Conservation (phyloP, 306 rosid genomes). For the Inga oerstediana region DNA sequence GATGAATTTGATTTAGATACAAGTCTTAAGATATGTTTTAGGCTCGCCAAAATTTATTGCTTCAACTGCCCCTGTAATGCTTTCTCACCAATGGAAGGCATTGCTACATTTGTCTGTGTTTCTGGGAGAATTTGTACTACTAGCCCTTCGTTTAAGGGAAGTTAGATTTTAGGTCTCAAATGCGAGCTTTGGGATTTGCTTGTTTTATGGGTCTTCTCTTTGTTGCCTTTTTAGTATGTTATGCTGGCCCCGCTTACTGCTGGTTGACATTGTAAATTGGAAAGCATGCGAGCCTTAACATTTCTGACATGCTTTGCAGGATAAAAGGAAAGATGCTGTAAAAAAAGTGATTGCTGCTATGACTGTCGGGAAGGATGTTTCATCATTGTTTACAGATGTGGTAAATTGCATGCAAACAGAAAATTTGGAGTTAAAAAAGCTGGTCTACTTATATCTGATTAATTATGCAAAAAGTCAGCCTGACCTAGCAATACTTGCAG, state of each 20-base stretch:
- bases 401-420: constrained; percentile 99
- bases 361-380: constrained; percentile 99
- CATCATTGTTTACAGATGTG: constrained; percentile 94
- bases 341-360: constrained; percentile 99
- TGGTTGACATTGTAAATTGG: constrained; percentile 4
- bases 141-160: neutral
- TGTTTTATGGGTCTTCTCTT: constrained; percentile 9
- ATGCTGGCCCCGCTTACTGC: neutral
- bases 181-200: constrained; percentile 3
- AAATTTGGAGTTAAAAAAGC: constrained; percentile 95
- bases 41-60: neutral
- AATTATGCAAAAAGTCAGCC: constrained; percentile 99
- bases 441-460: constrained; percentile 90
- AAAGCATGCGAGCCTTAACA: constrained; percentile 24
- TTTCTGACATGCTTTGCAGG: constrained; percentile 53
- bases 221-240: neutral
- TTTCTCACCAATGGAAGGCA: neutral
- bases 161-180: neutral
- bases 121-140: neutral
- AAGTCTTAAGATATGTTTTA: neutral
- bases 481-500: constrained; percentile 96
- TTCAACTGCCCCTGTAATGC: neutral
- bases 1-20: constrained; percentile 10
- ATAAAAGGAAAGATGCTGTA: constrained; percentile 98
- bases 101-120: neutral